Percentiles rank a stretch among this genome's conserved stretches.
Evolutionary conservation across 345 rosid species (phyloP).

Genomic region (Diplotaxis tenuifolia): DNA sequence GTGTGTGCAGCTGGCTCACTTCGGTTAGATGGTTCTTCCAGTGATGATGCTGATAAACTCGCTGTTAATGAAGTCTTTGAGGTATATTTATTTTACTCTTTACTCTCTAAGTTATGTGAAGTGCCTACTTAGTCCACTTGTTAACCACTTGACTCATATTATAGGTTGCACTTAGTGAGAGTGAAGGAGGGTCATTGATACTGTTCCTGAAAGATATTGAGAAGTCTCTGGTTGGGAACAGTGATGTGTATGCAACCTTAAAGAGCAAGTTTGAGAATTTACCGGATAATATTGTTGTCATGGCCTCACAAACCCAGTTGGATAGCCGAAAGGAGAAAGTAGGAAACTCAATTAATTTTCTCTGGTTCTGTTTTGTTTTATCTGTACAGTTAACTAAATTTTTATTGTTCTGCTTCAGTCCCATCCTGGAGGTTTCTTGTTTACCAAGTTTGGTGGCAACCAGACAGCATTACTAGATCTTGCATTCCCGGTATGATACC

Average conservation of each 20-base stretch:
- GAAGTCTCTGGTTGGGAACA: constrained; percentile 72
- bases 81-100: too few relatives aligned
- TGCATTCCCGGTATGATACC: constrained; percentile 76
- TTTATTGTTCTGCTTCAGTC: constrained; percentile 52
- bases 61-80: constrained; percentile 84
- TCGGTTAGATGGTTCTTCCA: constrained; percentile 68
- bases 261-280: constrained; percentile 77
- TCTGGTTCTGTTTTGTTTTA: not conserved
- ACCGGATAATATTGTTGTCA: constrained; percentile 71
- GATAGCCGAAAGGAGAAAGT: constrained; percentile 98
- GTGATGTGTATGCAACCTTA: constrained; percentile 61
- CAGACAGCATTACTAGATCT: constrained; percentile 89
- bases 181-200: constrained; percentile 70
- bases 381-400: constrained; percentile 5
- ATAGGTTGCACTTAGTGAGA: constrained; percentile 70
- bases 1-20: constrained; percentile 68
- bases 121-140: constrained; percentile 12
- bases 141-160: constrained; percentile 20
- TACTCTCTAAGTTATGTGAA: constrained; percentile 5
- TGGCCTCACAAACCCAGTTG: constrained; percentile 87
- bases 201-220: constrained; percentile 89
- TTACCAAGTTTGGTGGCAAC: constrained; percentile 92
- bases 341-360: constrained; percentile 5
- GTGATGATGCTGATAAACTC: constrained; percentile 80
- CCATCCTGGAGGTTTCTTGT: constrained; percentile 86